These are phyloP conservation scores for Verticillium longisporum DNA, from an alignment of 2,329 filamentous ascomycete genomes.

Conservation along the genomic window DNA sequence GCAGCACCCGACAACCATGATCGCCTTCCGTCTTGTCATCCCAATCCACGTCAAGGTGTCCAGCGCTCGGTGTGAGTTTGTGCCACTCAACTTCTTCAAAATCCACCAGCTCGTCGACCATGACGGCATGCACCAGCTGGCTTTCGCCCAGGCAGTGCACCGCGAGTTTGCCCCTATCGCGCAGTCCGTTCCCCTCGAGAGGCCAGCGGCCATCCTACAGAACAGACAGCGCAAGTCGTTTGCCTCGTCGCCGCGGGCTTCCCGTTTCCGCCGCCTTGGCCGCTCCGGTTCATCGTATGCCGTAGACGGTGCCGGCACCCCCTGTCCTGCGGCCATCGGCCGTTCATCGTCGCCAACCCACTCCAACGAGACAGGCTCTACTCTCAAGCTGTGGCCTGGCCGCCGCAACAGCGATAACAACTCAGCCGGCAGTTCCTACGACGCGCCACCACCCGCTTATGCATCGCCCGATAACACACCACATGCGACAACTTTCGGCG, in stretches of 20 bases:
- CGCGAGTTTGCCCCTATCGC: conserved; percentile 51
- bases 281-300: conserved; percentile 10
- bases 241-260: conserved; percentile 1
- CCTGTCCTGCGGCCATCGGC: conserved; percentile 17
- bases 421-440: conserved; percentile 6
- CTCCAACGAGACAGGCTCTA: conserved; percentile 22
- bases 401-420: conserved; percentile 11
- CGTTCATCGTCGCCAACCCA: conserved; percentile 15
- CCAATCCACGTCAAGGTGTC: conserved; percentile 50
- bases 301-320: conserved; percentile 21
- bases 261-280: conserved; percentile 4
- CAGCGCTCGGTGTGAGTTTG: conserved; percentile 48
- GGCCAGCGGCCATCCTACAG: conserved; percentile 10
- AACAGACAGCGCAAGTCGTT: conserved; percentile 4
- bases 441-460: conserved; percentile 8
- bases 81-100: conserved; percentile 59
- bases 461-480: conserved; percentile 8
- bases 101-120: conserved; percentile 57
- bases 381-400: conserved; percentile 23
- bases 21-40: conserved; percentile 55
- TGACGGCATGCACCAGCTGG: conserved; percentile 45
- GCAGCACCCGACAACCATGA: conserved; percentile 26
- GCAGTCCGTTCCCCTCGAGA: conserved; percentile 20
- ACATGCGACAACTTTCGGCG: conserved; percentile 30
- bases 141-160: conserved; percentile 54